phyloP scores from a whole-genome alignment of 306 rosid genomes.

The Ochetophila trinervis region DNA sequence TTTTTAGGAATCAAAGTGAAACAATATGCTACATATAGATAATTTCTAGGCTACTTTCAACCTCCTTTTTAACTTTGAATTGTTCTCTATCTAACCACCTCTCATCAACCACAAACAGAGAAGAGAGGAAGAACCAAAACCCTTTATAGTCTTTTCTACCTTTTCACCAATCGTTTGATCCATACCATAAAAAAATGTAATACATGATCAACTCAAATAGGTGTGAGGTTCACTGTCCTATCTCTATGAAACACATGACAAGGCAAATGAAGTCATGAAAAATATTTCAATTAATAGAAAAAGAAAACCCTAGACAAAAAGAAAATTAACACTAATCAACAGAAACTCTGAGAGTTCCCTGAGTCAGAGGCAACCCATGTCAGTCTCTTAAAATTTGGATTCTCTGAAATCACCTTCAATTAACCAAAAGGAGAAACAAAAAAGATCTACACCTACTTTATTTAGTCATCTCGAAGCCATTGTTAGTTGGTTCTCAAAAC shows the following conservation, averaged over 20 bases:
- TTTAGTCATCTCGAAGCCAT: too few species aligned
- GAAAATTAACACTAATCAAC: slow-evolving; percentile 18
- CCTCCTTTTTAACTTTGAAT: slow-evolving; percentile 27
- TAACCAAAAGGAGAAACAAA: too few species aligned
- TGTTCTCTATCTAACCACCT: too few species aligned
- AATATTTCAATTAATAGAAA: slow-evolving; percentile 19
- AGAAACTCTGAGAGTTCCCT: slow-evolving; percentile 33
- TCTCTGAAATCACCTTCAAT: too few species aligned
- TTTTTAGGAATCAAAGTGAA: slow-evolving; percentile 16
- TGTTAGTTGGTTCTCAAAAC: too few species aligned
- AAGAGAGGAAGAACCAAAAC: slow-evolving; percentile 27
- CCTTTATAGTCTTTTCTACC: slow-evolving; percentile 30
- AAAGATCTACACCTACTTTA: too few species aligned
- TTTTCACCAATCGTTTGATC: slow-evolving; percentile 35
- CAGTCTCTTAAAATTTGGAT: slow-evolving; percentile 34
- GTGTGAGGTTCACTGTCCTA: slow-evolving; percentile 20
- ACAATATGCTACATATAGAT: slow-evolving; percentile 26
- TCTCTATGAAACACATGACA: slow-evolving; percentile 30
- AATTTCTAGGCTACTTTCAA: slow-evolving; percentile 24
- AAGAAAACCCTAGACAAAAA: neutral
- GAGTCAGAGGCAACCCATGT: slow-evolving; percentile 48
- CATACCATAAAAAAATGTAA: too few species aligned
- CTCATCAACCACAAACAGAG: slow-evolving; percentile 16
- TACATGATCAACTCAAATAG: slow-evolving; percentile 21
- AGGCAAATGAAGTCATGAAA: slow-evolving; percentile 29